Evolutionary conservation across 2,329 filamentous ascomycete genomes (phyloP).

Genomic region (Ophidiomyces ophidiicola): DNA sequence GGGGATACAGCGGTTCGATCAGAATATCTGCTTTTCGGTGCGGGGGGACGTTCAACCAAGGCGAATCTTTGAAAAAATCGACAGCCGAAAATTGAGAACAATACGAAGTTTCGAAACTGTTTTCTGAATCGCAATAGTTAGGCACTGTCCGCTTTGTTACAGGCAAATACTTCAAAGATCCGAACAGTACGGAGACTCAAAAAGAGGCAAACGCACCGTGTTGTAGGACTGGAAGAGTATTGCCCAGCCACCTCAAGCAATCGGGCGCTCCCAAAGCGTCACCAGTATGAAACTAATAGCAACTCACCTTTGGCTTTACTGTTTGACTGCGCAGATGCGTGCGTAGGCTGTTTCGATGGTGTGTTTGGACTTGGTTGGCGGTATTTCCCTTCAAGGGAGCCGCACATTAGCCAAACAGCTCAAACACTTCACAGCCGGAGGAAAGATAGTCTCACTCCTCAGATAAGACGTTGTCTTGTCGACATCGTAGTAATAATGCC

Average conservation of each 20-base stretch:
- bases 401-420: slow-evolving; percentile 3
- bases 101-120: slow-evolving; percentile 1
- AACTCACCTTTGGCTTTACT: slow-evolving; percentile 11
- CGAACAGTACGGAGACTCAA: too few relatives aligned
- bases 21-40: slow-evolving; percentile 53
- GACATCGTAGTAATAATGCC: slow-evolving; percentile 93
- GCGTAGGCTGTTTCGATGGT: slow-evolving; percentile 1
- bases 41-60: slow-evolving; percentile 65
- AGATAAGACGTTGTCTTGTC: slow-evolving; percentile 74
- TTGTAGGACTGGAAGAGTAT: neutral
- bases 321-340: neutral
- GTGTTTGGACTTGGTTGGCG: slow-evolving; percentile 1
- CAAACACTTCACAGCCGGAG: neutral
- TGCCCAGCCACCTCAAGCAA: neutral
- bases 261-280: neutral
- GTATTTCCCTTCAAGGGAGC: slow-evolving; percentile 11
- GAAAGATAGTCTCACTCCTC: slow-evolving; percentile 41
- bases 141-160: slow-evolving; percentile 4
- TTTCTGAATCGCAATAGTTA: slow-evolving; percentile 5
- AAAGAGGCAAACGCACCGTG: slow-evolving; percentile 6
- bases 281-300: slow-evolving; percentile 4
- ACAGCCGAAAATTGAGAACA: slow-evolving; percentile 34
- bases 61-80: slow-evolving; percentile 68
- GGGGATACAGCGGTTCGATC: slow-evolving; percentile 46
- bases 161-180: neutral